A percentile compares a stretch with the other conserved stretches of the same genome.
Conservation (phyloP, 371 early-diverging fungal species). For the Dinochytrium kinnereticum region DNA sequence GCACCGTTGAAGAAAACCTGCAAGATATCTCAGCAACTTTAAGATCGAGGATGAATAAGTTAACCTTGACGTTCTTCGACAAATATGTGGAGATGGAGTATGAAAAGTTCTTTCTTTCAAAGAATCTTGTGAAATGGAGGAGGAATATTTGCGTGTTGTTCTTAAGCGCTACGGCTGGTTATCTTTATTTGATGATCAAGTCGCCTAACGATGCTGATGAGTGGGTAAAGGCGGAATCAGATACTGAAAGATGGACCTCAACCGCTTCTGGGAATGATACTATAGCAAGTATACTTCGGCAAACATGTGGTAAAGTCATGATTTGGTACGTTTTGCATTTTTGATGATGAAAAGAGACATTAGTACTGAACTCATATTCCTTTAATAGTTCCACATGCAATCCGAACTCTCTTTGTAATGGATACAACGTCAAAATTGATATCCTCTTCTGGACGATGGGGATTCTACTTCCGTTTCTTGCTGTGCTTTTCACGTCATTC, state of each 20-base stretch:
- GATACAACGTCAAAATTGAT: slow-evolving; percentile 37
- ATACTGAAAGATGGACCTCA: neutral
- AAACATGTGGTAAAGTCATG: slow-evolving; percentile 7
- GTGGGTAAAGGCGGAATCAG: neutral
- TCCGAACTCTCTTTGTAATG: slow-evolving; percentile 19
- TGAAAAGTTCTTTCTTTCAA: slow-evolving; percentile 22
- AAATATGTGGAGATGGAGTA: slow-evolving; percentile 21
- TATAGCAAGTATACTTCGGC: neutral
- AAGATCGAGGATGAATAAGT: neutral
- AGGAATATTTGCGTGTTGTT: slow-evolving; percentile 19
- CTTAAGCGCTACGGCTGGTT: neutral
- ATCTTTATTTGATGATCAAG: slow-evolving; percentile 24
- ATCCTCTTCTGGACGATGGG: slow-evolving; percentile 42
- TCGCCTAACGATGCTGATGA: slow-evolving; percentile 2
- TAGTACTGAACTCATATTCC: neutral
- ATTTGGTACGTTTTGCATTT: slow-evolving; percentile 14
- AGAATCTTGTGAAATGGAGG: slow-evolving; percentile 21
- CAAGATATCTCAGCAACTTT: neutral
- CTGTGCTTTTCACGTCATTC: slow-evolving; percentile 29
- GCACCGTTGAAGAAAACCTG: slow-evolving; percentile 4
- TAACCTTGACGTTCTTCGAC: slow-evolving; percentile 27
- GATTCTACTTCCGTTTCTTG: slow-evolving; percentile 39
- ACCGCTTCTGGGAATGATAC: neutral
- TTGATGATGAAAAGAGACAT: neutral
- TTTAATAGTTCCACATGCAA: slow-evolving; percentile 25